These are phyloP conservation scores for Primulina huaijiensis DNA, from an alignment of 257 asterid species.

Conservation along the genomic window DNA sequence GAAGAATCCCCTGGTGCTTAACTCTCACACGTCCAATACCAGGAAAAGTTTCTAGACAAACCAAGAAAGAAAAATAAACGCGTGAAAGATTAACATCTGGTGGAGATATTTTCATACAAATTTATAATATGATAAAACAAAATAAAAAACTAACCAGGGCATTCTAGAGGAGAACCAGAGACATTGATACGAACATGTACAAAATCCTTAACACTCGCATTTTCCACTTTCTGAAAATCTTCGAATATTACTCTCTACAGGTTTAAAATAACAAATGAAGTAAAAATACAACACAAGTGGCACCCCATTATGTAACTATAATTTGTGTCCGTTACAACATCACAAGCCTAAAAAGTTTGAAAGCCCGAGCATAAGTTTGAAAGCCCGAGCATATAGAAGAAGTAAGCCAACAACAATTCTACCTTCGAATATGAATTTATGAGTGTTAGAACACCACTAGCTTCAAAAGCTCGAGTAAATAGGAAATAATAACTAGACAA, in stretches of 20 bases:
- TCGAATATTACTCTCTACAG: slow-evolving; percentile 64
- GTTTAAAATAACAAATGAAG: slow-evolving; percentile 24
- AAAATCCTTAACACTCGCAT: slow-evolving; percentile 65
- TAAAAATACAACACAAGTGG: background rate
- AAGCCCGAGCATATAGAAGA: background rate
- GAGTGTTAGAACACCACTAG: too few species aligned
- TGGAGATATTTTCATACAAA: background rate
- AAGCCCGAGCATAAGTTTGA: background rate
- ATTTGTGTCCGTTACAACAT: background rate
- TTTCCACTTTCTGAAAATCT: slow-evolving; percentile 49
- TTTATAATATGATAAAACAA: slow-evolving; percentile 1
- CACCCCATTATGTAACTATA: background rate
- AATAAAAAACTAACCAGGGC: slow-evolving; percentile 61
- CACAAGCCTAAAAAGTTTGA: background rate
- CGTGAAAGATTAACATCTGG: slow-evolving; percentile 10
- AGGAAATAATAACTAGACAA: background rate
- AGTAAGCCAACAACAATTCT: background rate
- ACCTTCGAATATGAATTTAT: too few species aligned
- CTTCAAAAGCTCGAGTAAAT: background rate
- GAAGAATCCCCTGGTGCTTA: slow-evolving; percentile 90
- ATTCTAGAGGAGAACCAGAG: slow-evolving; percentile 94
- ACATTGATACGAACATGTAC: slow-evolving; percentile 76
- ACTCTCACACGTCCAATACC: slow-evolving; percentile 89
- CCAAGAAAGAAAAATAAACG: slow-evolving; percentile 10
- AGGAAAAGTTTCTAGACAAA: slow-evolving; percentile 76